Conservation (phyloP, 2,329 filamentous ascomycete species). For the Xylariaceae sp. region DNA sequence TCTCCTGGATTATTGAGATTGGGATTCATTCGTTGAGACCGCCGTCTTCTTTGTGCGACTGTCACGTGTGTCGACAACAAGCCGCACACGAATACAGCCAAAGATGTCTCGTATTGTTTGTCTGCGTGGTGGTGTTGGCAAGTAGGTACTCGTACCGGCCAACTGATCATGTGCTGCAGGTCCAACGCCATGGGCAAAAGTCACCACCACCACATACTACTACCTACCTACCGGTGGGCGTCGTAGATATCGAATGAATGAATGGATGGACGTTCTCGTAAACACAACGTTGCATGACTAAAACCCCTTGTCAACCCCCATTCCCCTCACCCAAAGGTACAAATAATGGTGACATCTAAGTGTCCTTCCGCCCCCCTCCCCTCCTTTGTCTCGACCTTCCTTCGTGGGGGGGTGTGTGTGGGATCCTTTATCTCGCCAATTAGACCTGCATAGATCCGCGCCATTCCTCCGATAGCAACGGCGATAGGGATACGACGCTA, state of each 20-base stretch:
- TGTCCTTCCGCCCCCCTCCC: not conserved
- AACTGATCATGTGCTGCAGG: not conserved
- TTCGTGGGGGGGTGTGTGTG: not conserved
- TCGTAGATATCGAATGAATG: not conserved
- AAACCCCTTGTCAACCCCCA: not conserved
- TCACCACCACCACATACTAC: not conserved
- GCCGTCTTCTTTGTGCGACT: no score
- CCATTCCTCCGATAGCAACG: not conserved
- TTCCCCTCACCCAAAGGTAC: not conserved
- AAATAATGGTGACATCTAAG: not conserved
- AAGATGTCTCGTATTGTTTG: no score
- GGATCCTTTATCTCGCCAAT: not conserved
- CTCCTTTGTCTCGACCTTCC: not conserved
- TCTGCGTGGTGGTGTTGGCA: no score
- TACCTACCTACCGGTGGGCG: not conserved
- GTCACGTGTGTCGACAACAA: no score
- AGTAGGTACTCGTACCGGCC: no score
- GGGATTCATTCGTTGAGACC: no score
- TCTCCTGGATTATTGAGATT: no score
- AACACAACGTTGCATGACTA: not conserved
- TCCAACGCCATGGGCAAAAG: not conserved
- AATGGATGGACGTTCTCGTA: not conserved
- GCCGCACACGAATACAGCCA: no score
- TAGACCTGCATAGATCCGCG: not conserved
- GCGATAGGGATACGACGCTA: not conserved